Base-by-base conservation (phyloP, 192 early-diverging fungal genomes). In the Coemansia sp. region DNA sequence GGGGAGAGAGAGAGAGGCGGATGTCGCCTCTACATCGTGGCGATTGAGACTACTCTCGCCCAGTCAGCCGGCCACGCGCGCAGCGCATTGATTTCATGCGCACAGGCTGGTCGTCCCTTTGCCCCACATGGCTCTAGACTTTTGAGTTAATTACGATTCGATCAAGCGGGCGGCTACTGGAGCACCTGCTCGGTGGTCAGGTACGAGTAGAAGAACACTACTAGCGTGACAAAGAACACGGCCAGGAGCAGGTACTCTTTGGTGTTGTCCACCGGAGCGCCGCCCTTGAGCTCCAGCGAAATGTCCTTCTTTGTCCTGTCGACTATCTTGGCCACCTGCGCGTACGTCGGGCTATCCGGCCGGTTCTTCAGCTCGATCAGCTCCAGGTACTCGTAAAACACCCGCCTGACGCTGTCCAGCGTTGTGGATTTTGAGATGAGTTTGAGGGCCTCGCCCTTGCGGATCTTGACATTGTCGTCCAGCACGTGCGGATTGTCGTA, bases 401-500 rank as follows among this genome's bases (percentile, higher is more conserved):
- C 79, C 17, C 68, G 62, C 41, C 81, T 76, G 3, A 86, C 83
- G 25, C 56, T 69, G 31, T 81, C 76, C 30, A 84, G 66, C 28
- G 57, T 67, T 21, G 59, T 76, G 13, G 76, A 67, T 38, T 72
- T 61, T 40, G 80, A 62, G 44, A 88, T 88, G 35, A 90, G 54
- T 60, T 80, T 79, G 19, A 88, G 72, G 20, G 88, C 79, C 65
- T 87, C 82, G 28, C 88, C 88, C 64, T 87, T 90, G 51, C 94
- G 87, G 58, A 98, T 98, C 76, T 99, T 99, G 48, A 90, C 86
- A 26, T 84, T 84, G 38, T 67, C 75, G 3, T 81, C 78, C 52
- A 89, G 96, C 12, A 97, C 67, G 27, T 74, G 64, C 33, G 82
- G 63, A 67, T 94, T 94, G 71, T 92, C 89, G 64, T 88, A 95